phyloP scores from a whole-genome alignment of 23 red algal genomes.

The Gracilaria gracilis region DNA sequence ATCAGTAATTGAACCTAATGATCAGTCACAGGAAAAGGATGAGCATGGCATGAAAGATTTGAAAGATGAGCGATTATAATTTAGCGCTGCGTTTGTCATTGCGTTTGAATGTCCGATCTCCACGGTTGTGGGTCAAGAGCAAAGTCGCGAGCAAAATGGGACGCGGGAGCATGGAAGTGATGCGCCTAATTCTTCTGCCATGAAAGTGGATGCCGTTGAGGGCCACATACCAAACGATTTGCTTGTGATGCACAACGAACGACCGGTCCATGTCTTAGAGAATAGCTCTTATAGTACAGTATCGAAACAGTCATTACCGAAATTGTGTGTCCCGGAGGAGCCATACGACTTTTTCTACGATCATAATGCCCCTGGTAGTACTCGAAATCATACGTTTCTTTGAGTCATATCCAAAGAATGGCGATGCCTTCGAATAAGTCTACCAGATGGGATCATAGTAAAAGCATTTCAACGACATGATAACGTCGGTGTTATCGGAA shows the following conservation, averaged over 20 bases:
- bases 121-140: not conserved
- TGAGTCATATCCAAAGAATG: conserved; percentile 71
- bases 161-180: not conserved
- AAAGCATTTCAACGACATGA: conserved; percentile 46
- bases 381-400: conserved; percentile 27
- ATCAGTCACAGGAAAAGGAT: not conserved
- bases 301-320: conserved; percentile 9
- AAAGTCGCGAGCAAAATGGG: not conserved
- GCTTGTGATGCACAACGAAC: not conserved
- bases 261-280: not conserved
- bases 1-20: not conserved
- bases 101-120: conserved; percentile 1
- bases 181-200: not conserved
- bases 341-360: conserved; percentile 32
- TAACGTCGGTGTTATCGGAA: too few relatives aligned
- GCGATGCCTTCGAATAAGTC: conserved; percentile 52
- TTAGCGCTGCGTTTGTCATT: not conserved
- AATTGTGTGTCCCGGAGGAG: conserved; percentile 49
- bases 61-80: not conserved
- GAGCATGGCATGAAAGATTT: not conserved
- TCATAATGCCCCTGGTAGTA: not conserved
- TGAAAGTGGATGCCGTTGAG: conserved; percentile 3
- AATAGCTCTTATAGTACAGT: conserved; percentile 18
- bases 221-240: not conserved
- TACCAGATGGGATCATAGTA: conserved; percentile 66